Evolutionary conservation across 768 basidiomycete species (phyloP).

Genomic region (Xerocomellus amylosporus): DNA sequence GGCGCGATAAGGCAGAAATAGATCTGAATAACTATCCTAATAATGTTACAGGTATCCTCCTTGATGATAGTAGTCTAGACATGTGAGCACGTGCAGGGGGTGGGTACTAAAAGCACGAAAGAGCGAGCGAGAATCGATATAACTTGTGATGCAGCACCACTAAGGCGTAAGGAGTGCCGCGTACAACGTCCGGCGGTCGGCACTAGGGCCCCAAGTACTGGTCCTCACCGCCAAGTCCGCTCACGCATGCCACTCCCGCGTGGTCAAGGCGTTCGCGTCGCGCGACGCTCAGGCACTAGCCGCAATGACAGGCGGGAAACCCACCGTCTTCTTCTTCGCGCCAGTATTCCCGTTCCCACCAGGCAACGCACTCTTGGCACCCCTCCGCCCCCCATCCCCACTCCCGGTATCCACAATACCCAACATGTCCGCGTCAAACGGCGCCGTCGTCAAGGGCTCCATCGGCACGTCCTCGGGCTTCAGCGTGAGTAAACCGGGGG

Average conservation of each 20-base stretch:
- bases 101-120: background rate
- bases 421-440: conserved; percentile 13
- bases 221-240: too few species aligned
- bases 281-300: conserved; percentile 30
- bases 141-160: background rate
- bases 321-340: conserved; percentile 27
- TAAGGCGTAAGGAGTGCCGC: background rate
- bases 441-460: conserved; percentile 12
- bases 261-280: background rate
- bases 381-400: conserved; percentile 6
- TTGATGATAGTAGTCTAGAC: conserved; percentile 15
- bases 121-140: background rate
- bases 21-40: conserved; percentile 25
- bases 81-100: background rate
- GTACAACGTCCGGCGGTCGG: background rate
- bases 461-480: conserved; percentile 21
- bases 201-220: too few species aligned
- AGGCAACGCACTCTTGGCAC: conserved; percentile 7
- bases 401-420: conserved; percentile 1
- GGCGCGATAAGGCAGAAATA: background rate
- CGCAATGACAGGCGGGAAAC: conserved; percentile 35
- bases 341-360: conserved; percentile 13
- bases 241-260: too few species aligned
- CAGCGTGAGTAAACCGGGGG: conserved; percentile 15
- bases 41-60: conserved; percentile 38